These are phyloP conservation scores for Termitomyces sp. DNA, from an alignment of 768 basidiomycete species.

Conservation along the genomic window DNA sequence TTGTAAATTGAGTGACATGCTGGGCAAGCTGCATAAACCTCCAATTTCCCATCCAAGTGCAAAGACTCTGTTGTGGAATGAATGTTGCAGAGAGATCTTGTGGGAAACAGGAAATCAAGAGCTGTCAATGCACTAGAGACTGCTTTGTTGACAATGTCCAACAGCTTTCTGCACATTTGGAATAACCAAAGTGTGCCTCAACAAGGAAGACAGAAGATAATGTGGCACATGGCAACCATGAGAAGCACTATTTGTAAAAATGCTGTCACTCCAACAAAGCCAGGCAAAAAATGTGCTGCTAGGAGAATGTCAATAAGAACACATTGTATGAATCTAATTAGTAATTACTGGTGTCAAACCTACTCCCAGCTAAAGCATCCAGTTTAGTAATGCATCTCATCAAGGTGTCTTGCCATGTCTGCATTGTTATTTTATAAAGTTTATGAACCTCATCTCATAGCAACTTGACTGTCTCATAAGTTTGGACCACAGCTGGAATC, in stretches of 20 bases:
- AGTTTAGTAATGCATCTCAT: not conserved
- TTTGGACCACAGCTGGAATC: not conserved
- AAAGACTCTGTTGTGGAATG: constrained; percentile 7
- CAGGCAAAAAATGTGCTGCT: too few species aligned
- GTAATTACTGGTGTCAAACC: not conserved
- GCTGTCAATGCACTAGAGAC: not conserved
- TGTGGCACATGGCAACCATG: constrained; percentile 11
- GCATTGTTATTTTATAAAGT: not conserved
- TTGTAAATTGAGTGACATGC: constrained; percentile 17
- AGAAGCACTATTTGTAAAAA: constrained; percentile 10
- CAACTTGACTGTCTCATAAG: not conserved
- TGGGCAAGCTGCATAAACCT: constrained; percentile 19
- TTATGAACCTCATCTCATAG: not conserved
- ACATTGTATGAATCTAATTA: too few species aligned
- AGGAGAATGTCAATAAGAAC: too few species aligned
- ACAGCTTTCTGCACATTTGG: constrained; percentile 8
- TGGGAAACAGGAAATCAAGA: not conserved
- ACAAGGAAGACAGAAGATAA: constrained; percentile 11
- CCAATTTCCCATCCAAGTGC: constrained; percentile 15
- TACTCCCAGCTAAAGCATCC: not conserved
- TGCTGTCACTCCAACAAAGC: too few species aligned
- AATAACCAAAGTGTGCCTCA: constrained; percentile 16
- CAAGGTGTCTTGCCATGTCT: not conserved
- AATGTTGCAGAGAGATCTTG: constrained; percentile 10
- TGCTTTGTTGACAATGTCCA: not conserved